These are phyloP conservation scores for Cryphonectria naterciae DNA, from an alignment of 2,329 filamentous ascomycete genomes.

Conservation along the genomic window DNA sequence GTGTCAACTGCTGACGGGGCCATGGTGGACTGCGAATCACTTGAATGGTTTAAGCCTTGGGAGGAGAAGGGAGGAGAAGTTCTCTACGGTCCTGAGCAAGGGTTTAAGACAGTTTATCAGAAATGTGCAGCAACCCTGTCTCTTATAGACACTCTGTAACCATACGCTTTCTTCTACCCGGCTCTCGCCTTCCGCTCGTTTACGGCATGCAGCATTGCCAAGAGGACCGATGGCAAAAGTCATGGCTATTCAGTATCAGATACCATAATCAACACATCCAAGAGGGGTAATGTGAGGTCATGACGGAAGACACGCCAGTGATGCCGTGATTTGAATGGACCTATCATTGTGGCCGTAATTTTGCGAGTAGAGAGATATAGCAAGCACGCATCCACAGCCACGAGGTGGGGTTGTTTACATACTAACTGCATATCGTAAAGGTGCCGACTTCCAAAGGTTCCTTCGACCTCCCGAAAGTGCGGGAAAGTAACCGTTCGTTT, in stretches of 20 bases:
- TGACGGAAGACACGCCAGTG: neutral
- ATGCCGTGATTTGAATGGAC: slow-evolving; percentile 9
- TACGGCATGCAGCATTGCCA: neutral
- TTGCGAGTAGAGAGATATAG: neutral
- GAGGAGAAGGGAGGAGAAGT: too few species aligned
- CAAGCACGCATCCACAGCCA: neutral
- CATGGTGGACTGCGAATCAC: slow-evolving; percentile 27
- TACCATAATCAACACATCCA: neutral
- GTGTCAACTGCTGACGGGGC: slow-evolving; percentile 33
- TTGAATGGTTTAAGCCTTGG: neutral
- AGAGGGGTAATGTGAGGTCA: neutral
- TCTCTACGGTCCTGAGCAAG: neutral
- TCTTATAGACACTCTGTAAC: neutral
- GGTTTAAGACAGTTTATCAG: neutral
- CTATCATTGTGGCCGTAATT: neutral
- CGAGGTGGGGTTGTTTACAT: neutral
- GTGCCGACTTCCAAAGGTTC: neutral
- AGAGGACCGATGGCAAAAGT: neutral
- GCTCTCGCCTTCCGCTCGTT: neutral
- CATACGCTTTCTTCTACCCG: neutral
- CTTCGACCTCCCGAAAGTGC: neutral
- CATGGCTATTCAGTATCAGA: neutral
- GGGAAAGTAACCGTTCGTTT: neutral
- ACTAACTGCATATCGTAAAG: neutral
- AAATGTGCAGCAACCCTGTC: neutral